Conservation (phyloP, 768 basidiomycete genomes). For the Mycena indigotica region DNA sequence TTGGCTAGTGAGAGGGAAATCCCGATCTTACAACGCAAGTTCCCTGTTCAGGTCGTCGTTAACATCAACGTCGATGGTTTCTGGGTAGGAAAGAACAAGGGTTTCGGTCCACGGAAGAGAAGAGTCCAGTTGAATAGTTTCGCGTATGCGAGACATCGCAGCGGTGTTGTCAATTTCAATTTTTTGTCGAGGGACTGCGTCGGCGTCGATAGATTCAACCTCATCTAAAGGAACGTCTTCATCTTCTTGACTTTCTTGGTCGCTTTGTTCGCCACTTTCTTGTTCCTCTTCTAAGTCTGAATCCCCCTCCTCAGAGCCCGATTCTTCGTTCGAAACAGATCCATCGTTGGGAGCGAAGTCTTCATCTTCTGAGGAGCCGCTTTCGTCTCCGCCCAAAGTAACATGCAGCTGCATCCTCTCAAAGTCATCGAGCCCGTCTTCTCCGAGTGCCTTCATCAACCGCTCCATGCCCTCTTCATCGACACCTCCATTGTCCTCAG, state of each 20-base stretch:
- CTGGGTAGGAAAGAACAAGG: constrained; percentile 68
- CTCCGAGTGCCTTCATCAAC: constrained; percentile 59
- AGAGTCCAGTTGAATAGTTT: constrained; percentile 72
- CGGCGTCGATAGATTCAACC: constrained; percentile 73
- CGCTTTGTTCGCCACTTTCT: constrained; percentile 28
- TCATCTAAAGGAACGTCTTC: constrained; percentile 69
- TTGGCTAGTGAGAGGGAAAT: constrained; percentile 4
- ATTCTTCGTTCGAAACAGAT: constrained; percentile 31
- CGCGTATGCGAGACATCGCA: constrained; percentile 79
- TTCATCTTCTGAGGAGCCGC: constrained; percentile 30
- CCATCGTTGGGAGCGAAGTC: constrained; percentile 33
- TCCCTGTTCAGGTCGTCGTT: constrained; percentile 92
- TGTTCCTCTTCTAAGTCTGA: constrained; percentile 33
- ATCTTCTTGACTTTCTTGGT: constrained; percentile 41
- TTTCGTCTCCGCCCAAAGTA: constrained; percentile 34
- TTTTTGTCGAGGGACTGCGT: constrained; percentile 80
- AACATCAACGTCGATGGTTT: constrained; percentile 74
- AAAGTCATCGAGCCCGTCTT: constrained; percentile 67
- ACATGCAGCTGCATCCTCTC: constrained; percentile 56
- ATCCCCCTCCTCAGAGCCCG: constrained; percentile 26
- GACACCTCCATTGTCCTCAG: constrained; percentile 47
- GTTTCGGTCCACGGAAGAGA: constrained; percentile 87
- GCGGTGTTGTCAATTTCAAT: constrained; percentile 81
- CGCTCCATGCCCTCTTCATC: constrained; percentile 61
- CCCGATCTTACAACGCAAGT: constrained; percentile 79